Evolutionary conservation across 2,329 filamentous ascomycete genomes (phyloP).

Genomic region (Rutstroemia sp.): DNA sequence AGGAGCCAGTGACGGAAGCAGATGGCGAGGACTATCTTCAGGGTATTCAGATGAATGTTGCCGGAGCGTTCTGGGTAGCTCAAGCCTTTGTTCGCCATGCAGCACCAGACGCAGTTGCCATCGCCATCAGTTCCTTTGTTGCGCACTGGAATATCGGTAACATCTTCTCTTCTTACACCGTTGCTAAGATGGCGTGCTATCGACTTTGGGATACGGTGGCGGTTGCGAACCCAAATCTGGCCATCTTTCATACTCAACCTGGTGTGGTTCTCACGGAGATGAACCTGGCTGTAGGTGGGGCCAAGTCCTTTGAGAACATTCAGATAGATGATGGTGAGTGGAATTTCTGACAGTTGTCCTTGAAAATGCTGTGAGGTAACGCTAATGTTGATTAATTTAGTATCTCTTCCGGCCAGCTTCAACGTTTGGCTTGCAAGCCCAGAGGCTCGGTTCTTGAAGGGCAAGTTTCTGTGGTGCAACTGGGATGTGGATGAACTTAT

Average conservation of each 20-base stretch:
- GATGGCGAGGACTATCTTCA: slow-evolving; percentile 19
- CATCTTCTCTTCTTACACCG: background rate
- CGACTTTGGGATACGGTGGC: background rate
- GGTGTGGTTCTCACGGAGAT: slow-evolving; percentile 27
- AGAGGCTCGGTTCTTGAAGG: slow-evolving; percentile 40
- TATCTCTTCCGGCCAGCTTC: slow-evolving; percentile 21
- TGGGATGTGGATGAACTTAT: slow-evolving; percentile 46
- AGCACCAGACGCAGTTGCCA: background rate
- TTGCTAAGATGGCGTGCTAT: background rate
- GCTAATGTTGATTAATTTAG: slow-evolving; percentile 13
- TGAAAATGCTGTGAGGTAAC: slow-evolving; percentile 3
- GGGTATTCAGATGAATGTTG: background rate
- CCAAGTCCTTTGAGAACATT: slow-evolving; percentile 13
- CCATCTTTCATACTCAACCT: slow-evolving; percentile 31
- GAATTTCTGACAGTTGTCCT: background rate
- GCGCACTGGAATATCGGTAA: no score
- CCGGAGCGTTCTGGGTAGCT: background rate
- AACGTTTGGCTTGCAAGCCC: slow-evolving; percentile 23
- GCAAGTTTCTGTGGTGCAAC: slow-evolving; percentile 40
- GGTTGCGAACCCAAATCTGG: slow-evolving; percentile 23
- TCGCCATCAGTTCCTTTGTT: background rate
- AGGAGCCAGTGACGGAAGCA: slow-evolving; percentile 24
- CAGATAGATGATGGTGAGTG: slow-evolving; percentile 28
- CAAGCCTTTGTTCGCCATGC: background rate
- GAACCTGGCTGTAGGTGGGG: slow-evolving; percentile 22